Percentiles rank a stretch among this genome's conserved stretches.
These are phyloP conservation scores for Plasmodium chabaudi DNA, from an alignment of 169 alveolate genomes.

Conservation along the genomic window DNA sequence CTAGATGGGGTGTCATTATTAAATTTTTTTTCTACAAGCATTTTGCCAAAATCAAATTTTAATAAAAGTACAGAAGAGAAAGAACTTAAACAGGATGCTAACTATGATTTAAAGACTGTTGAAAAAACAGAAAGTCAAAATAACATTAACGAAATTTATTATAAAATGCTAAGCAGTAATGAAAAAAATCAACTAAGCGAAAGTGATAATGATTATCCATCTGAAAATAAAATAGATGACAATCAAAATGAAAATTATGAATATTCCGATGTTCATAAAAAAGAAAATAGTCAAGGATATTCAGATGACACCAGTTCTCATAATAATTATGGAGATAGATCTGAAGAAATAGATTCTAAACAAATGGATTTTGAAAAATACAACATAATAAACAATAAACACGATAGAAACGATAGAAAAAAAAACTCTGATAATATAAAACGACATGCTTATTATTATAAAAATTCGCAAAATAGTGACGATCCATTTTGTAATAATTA, in stretches of 20 bases:
- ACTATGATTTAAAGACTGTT: not conserved
- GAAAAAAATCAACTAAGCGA: slow-evolving; percentile 11
- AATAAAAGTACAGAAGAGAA: not conserved
- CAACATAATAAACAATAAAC: not conserved
- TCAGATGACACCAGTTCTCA: no score
- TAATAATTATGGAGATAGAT: no score
- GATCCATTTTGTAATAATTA: not conserved
- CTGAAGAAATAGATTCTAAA: no score
- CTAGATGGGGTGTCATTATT: slow-evolving; percentile 55
- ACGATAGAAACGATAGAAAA: slow-evolving; percentile 47
- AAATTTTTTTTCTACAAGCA: slow-evolving; percentile 43
- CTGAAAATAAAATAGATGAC: slow-evolving; percentile 1
- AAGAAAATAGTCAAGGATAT: no score
- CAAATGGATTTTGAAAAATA: no score
- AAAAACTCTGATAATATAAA: slow-evolving; percentile 29
- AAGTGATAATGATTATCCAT: not conserved
- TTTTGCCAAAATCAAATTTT: slow-evolving; percentile 3
- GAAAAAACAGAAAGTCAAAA: not conserved
- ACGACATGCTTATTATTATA: slow-evolving; percentile 68
- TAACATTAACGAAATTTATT: slow-evolving; percentile 35
- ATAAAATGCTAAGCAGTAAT: slow-evolving; percentile 50
- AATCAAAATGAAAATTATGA: not conserved
- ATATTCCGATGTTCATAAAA: no score
- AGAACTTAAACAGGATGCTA: slow-evolving; percentile 15
- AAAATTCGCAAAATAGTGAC: slow-evolving; percentile 4